phyloP scores from a whole-genome alignment of 352 stramenopile species.

The Phytophthora ramorum region DNA sequence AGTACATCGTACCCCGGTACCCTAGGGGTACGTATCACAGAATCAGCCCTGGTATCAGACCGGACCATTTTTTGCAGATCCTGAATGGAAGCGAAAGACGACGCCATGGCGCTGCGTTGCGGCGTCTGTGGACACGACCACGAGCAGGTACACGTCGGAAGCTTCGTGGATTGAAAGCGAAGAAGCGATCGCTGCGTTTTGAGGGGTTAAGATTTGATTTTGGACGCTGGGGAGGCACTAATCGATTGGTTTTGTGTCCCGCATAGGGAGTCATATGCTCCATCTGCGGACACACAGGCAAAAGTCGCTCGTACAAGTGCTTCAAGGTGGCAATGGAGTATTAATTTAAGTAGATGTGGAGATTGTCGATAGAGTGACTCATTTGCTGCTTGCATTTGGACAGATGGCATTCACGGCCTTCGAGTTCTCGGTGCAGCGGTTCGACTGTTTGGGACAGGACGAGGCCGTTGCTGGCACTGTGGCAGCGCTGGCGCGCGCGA shows the following conservation, averaged over 20 bases:
- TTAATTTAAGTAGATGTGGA: not conserved
- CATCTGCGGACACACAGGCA: slow-evolving; percentile 73
- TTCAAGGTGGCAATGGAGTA: slow-evolving; percentile 45
- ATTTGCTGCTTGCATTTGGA: not conserved
- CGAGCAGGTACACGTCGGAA: slow-evolving; percentile 30
- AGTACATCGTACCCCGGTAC: not conserved
- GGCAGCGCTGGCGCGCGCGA: slow-evolving; percentile 30
- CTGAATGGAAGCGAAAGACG: slow-evolving; percentile 27
- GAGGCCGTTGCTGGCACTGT: slow-evolving; percentile 22
- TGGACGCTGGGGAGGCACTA: slow-evolving; percentile 1
- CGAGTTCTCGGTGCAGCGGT: slow-evolving; percentile 58
- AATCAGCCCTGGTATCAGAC: too few species aligned
- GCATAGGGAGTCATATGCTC: slow-evolving; percentile 60
- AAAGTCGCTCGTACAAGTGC: slow-evolving; percentile 67
- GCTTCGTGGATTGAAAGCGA: not conserved
- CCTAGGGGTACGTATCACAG: too few species aligned
- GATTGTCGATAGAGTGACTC: not conserved
- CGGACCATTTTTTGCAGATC: slow-evolving; percentile 1
- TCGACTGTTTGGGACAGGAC: slow-evolving; percentile 55
- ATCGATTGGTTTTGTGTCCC: not conserved
- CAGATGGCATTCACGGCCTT: slow-evolving; percentile 48
- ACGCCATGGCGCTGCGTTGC: slow-evolving; percentile 18
- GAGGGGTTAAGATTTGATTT: slow-evolving; percentile 6
- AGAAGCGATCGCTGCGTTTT: not conserved
- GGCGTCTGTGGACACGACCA: slow-evolving; percentile 38